These are phyloP conservation scores for Vigna mungo DNA, from an alignment of 306 rosid species.

Conservation along the genomic window DNA sequence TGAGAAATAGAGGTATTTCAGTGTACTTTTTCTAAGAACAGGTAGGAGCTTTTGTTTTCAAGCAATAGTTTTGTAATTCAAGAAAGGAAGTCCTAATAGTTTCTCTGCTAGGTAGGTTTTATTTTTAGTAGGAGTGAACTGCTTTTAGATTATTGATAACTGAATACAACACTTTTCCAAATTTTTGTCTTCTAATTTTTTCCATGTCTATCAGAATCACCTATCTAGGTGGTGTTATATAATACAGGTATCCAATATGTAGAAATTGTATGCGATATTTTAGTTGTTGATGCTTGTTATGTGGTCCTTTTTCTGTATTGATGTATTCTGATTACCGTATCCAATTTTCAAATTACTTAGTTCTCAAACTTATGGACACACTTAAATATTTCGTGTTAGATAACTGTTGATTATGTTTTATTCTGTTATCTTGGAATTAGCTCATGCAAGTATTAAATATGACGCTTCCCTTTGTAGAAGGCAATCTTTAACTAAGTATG, in stretches of 20 bases:
- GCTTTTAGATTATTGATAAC: constrained; percentile 37
- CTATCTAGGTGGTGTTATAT: constrained; percentile 35
- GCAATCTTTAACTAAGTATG: constrained; percentile 42
- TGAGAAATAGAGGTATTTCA: no score
- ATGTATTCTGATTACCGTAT: constrained; percentile 17
- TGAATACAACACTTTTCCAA: constrained; percentile 33
- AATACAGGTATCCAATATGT: not conserved
- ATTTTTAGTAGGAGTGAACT: constrained; percentile 34
- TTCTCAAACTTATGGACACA: constrained; percentile 33
- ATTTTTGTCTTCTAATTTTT: constrained; percentile 39
- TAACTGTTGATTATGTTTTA: constrained; percentile 26
- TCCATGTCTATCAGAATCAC: constrained; percentile 28
- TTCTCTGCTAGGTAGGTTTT: constrained; percentile 23
- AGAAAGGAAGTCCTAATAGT: no score
- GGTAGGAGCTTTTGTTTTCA: no score
- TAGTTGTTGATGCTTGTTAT: constrained; percentile 22
- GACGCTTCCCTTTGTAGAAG: constrained; percentile 36
- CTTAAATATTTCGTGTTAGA: constrained; percentile 24
- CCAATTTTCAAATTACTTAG: constrained; percentile 16
- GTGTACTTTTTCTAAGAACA: no score
- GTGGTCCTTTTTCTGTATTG: not conserved
- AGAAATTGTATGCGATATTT: constrained; percentile 5
- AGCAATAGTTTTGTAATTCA: no score
- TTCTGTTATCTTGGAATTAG: constrained; percentile 36
- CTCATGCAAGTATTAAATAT: constrained; percentile 20